These are phyloP conservation scores for Ophioceras dolichostomum DNA, from an alignment of 2,329 filamentous ascomycete genomes.

Conservation along the genomic window DNA sequence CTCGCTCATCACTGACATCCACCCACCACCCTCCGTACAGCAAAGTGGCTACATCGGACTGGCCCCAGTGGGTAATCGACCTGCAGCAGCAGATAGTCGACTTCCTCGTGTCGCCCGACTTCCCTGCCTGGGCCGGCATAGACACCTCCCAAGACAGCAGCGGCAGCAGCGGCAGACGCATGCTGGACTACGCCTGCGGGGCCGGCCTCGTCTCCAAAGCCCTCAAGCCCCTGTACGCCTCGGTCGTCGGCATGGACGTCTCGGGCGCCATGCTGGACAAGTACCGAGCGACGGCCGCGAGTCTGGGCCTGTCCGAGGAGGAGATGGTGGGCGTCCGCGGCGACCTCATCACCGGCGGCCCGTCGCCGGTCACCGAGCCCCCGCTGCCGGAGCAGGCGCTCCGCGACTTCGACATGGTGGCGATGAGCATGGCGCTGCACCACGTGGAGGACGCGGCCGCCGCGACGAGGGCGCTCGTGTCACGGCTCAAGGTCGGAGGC, in stretches of 20 bases:
- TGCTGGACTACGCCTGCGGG: conserved; percentile 3
- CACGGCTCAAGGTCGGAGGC: background rate
- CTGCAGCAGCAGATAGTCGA: background rate
- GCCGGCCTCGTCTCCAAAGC: conserved; percentile 1
- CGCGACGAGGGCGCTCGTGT: background rate
- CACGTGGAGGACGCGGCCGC: background rate
- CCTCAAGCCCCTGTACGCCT: background rate
- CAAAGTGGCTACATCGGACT: background rate
- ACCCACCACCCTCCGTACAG: too few relatives aligned
- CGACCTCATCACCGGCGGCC: background rate
- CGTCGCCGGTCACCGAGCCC: background rate
- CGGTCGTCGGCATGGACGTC: background rate
- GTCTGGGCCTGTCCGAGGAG: background rate
- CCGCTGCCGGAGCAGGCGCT: background rate
- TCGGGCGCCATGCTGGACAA: conserved; percentile 1
- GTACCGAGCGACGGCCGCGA: background rate
- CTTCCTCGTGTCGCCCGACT: background rate
- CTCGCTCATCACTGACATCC: too few relatives aligned
- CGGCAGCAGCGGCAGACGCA: background rate
- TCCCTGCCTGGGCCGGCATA: background rate
- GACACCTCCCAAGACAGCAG: background rate
- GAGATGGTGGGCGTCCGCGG: conserved; percentile 2
- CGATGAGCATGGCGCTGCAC: conserved; percentile 1
- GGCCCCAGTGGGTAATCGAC: background rate
- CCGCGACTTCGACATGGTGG: background rate